Percentiles rank a stretch among this genome's conserved stretches.
These are phyloP conservation scores for Salix brachista DNA, from an alignment of 345 rosid genomes.

Conservation along the genomic window DNA sequence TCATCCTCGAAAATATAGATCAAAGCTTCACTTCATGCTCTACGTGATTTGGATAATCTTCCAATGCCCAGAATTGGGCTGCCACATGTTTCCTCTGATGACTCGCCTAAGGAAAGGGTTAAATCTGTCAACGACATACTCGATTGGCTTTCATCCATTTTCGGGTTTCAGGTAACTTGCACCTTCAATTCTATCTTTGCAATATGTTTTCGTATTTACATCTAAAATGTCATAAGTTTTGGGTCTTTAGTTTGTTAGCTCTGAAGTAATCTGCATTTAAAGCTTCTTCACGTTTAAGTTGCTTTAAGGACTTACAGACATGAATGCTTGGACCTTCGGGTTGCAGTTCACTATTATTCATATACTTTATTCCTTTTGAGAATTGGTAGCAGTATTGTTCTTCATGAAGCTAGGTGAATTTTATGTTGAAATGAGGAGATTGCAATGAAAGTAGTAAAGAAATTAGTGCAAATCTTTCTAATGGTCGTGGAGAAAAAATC, in stretches of 20 bases:
- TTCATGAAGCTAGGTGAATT: background rate
- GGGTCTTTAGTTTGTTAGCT: background rate
- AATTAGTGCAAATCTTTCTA: background rate
- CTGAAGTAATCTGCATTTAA: background rate
- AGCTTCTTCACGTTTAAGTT: slow-evolving; percentile 3
- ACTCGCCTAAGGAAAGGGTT: slow-evolving; percentile 36
- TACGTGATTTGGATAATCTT: slow-evolving; percentile 59
- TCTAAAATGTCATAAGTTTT: background rate
- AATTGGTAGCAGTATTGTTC: background rate
- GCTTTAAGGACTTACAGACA: background rate
- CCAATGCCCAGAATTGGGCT: slow-evolving; percentile 38
- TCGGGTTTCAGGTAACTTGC: slow-evolving; percentile 90
- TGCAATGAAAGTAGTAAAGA: background rate
- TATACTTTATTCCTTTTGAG: background rate
- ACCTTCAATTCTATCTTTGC: slow-evolving; percentile 10
- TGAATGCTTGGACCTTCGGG: background rate
- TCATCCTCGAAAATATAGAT: slow-evolving; percentile 43
- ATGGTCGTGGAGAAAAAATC: background rate
- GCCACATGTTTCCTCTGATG: slow-evolving; percentile 20
- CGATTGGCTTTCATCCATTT: slow-evolving; percentile 85
- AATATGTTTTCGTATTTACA: slow-evolving; percentile 8
- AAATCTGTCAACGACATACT: slow-evolving; percentile 58
- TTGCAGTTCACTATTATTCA: background rate
- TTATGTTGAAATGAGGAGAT: background rate
- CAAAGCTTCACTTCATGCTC: slow-evolving; percentile 68